Percentiles rank a stretch among this genome's conserved stretches.
Conservation (phyloP, 345 rosid genomes). For the Iberis pinnata region DNA sequence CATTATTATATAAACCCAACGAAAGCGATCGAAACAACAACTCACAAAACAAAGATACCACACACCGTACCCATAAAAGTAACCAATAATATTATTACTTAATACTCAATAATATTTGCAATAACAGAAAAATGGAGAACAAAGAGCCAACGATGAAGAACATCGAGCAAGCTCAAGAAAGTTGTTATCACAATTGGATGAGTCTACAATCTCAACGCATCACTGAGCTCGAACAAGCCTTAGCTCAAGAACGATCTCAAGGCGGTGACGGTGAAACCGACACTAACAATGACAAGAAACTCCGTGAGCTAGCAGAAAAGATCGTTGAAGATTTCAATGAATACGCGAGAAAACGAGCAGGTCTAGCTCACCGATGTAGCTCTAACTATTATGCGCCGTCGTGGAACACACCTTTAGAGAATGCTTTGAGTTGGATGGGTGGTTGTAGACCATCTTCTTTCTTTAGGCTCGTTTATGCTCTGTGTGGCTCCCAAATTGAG, state of each 20-base stretch:
- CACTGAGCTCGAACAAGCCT: slow-evolving; percentile 13
- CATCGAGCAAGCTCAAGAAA: slow-evolving; percentile 24
- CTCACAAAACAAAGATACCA: neutral
- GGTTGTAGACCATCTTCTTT: slow-evolving; percentile 47
- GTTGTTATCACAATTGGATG: slow-evolving; percentile 23
- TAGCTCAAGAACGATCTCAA: slow-evolving; percentile 10
- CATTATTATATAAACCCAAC: slow-evolving; percentile 21
- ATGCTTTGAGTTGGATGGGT: slow-evolving; percentile 41
- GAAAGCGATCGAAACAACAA: slow-evolving; percentile 4
- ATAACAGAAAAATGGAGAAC: slow-evolving; percentile 7
- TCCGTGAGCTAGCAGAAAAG: slow-evolving; percentile 12
- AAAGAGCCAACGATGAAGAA: slow-evolving; percentile 2
- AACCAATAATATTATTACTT: neutral
- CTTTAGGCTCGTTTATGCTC: slow-evolving; percentile 36
- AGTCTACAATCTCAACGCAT: slow-evolving; percentile 17
- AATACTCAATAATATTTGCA: no score
- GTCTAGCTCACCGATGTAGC: slow-evolving; percentile 18
- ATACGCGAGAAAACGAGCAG: slow-evolving; percentile 18
- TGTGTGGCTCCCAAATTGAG: slow-evolving; percentile 32
- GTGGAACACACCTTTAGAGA: slow-evolving; percentile 42
- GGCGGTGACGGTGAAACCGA: no score
- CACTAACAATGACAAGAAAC: slow-evolving; percentile 1
- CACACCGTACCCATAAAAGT: neutral
- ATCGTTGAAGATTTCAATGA: slow-evolving; percentile 2
- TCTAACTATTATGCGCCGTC: slow-evolving; percentile 33